These are phyloP conservation scores for Solanum etuberosum DNA, from an alignment of 257 asterid species.

Conservation along the genomic window DNA sequence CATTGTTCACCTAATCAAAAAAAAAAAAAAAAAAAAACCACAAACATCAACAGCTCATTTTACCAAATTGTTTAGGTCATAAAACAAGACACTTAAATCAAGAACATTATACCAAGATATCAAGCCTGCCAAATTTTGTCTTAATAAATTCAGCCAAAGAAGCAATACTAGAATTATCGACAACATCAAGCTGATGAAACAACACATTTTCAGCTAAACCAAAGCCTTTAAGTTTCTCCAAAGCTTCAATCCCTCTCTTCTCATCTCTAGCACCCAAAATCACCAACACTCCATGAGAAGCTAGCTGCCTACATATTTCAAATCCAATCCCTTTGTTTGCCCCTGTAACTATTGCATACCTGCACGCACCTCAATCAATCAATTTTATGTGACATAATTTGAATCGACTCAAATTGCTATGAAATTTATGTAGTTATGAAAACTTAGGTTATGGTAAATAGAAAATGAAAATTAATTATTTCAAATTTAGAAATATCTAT, in stretches of 20 bases:
- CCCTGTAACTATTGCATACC: constrained; percentile 49
- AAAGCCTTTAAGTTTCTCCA: constrained; percentile 19
- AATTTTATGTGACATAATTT: not conserved
- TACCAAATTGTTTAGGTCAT: not conserved
- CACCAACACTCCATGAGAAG: constrained; percentile 32
- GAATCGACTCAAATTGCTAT: not conserved
- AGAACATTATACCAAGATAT: constrained; percentile 6
- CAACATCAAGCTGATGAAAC: constrained; percentile 53
- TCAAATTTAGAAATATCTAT: too few species aligned
- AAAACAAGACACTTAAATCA: not conserved
- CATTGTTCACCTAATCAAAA: constrained; percentile 38
- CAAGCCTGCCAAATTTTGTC: constrained; percentile 14
- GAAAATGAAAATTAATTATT: too few species aligned
- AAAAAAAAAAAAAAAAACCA: too few species aligned
- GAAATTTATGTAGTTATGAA: too few species aligned
- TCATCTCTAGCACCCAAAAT: constrained; percentile 45
- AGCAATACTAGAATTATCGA: constrained; percentile 18
- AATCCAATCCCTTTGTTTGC: constrained; percentile 55
- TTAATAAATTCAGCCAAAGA: constrained; percentile 29
- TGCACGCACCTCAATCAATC: not conserved
- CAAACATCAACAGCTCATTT: not conserved
- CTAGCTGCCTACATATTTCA: constrained; percentile 43
- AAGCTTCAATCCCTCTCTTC: constrained; percentile 42
- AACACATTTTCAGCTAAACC: constrained; percentile 7
- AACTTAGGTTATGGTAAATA: not conserved